These are phyloP conservation scores for Teratosphaeria zuluensis DNA, from an alignment of 2,329 filamentous ascomycete genomes.

Conservation along the genomic window DNA sequence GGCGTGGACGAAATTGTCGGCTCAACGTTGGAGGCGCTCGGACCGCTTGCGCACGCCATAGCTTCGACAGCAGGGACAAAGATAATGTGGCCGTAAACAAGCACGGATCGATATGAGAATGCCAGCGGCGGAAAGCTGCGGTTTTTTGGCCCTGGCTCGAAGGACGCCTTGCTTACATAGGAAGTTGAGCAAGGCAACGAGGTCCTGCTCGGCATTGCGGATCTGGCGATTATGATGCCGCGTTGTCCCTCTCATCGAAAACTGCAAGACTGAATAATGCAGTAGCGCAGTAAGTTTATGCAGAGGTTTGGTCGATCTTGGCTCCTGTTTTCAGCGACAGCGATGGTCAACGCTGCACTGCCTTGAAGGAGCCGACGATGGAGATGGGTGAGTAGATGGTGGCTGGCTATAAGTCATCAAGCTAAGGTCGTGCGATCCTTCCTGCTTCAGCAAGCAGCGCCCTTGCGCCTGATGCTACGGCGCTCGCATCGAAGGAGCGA, in stretches of 20 bases:
- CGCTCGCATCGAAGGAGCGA: no score
- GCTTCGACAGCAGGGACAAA: no score
- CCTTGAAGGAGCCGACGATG: not conserved
- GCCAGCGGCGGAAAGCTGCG: not conserved
- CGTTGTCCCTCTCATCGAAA: not conserved
- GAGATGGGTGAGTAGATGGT: no score
- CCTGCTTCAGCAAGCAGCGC: no score
- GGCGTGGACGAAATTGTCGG: no score
- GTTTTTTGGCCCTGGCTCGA: no score
- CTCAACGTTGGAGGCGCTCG: no score
- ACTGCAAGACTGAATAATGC: not conserved
- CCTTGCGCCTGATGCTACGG: no score
- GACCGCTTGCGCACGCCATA: no score
- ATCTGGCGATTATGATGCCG: not conserved
- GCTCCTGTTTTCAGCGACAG: not conserved
- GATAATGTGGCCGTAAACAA: not conserved
- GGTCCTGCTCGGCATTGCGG: not conserved
- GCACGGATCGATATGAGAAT: not conserved
- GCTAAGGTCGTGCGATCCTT: no score
- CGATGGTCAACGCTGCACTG: not conserved
- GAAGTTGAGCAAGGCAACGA: not conserved
- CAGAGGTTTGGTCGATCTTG: not conserved
- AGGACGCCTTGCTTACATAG: not conserved
- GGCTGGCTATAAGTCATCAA: no score
- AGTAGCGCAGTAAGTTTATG: not conserved